Conservation (phyloP, 257 asterid genomes). For the Nicotiana knightiana region DNA sequence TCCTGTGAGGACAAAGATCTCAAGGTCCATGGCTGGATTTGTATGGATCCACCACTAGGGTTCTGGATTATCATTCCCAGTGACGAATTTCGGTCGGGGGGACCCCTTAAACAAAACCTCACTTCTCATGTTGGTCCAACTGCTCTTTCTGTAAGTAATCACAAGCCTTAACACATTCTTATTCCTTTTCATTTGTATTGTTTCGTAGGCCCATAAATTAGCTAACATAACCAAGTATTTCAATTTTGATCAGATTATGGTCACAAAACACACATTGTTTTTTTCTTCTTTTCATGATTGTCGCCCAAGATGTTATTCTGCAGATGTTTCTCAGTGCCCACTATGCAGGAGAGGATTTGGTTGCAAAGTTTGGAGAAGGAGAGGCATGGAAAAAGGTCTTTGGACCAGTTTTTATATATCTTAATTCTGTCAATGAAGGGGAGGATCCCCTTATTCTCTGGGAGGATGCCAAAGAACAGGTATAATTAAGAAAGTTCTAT, state of each 20-base stretch:
- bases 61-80: constrained; percentile 81
- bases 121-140: constrained; percentile 79
- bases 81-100: constrained; percentile 70
- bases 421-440: constrained; percentile 37
- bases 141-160: constrained; percentile 53
- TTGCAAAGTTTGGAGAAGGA: constrained; percentile 45
- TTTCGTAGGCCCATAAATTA: no score
- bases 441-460: constrained; percentile 46
- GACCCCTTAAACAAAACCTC: constrained; percentile 72
- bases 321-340: constrained; percentile 62
- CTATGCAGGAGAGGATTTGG: constrained; percentile 55
- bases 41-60: constrained; percentile 66
- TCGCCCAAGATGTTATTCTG: neutral
- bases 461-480: constrained; percentile 66
- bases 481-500: neutral
- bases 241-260: no score
- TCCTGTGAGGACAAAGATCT: constrained; percentile 59
- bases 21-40: constrained; percentile 79
- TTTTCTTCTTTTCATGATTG: no score
- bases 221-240: no score
- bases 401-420: constrained; percentile 62
- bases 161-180: no score
- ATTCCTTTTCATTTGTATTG: no score
- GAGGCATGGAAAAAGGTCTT: constrained; percentile 74
- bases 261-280: no score